Conservation (phyloP, 441 rosid genomes). For the Macaranga tanarius region DNA sequence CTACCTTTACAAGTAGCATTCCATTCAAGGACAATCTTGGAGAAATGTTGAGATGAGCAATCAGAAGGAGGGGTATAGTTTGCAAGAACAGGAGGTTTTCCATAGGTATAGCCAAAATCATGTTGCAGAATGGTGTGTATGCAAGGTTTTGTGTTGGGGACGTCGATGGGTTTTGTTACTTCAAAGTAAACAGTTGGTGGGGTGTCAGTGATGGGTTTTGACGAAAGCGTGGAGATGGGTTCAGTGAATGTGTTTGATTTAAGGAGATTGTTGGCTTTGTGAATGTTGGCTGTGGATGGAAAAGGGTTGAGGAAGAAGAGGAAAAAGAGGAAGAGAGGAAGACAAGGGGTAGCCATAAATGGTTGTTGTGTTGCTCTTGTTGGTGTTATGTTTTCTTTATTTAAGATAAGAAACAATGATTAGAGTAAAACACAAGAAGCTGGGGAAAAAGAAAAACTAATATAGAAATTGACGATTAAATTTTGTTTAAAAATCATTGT, state of each 20-base stretch:
- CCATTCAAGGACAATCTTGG: conserved; percentile 77
- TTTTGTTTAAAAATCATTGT: too few relatives aligned
- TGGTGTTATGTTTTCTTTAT: too few relatives aligned
- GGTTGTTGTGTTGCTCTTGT: not conserved
- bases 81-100: conserved; percentile 44
- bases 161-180: conserved; percentile 63
- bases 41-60: conserved; percentile 48
- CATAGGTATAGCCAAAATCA: conserved; percentile 68
- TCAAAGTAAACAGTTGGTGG: conserved; percentile 67
- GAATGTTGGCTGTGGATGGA: conserved; percentile 35
- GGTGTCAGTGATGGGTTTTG: conserved; percentile 19
- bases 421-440: too few relatives aligned
- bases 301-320: conserved; percentile 26
- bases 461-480: too few relatives aligned
- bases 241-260: not conserved
- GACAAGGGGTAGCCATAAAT: conserved; percentile 32
- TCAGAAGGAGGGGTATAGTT: conserved; percentile 57
- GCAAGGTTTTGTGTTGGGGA: conserved; percentile 53
- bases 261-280: conserved; percentile 25
- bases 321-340: conserved; percentile 17
- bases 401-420: too few relatives aligned
- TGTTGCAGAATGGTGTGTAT: conserved; percentile 54
- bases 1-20: conserved; percentile 68
- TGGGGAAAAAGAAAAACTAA: too few relatives aligned
- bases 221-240: conserved; percentile 4